A percentile compares a stretch with the other conserved stretches of the same genome.
phyloP scores from a whole-genome alignment of 345 rosid species.

The Citrus inodora region DNA sequence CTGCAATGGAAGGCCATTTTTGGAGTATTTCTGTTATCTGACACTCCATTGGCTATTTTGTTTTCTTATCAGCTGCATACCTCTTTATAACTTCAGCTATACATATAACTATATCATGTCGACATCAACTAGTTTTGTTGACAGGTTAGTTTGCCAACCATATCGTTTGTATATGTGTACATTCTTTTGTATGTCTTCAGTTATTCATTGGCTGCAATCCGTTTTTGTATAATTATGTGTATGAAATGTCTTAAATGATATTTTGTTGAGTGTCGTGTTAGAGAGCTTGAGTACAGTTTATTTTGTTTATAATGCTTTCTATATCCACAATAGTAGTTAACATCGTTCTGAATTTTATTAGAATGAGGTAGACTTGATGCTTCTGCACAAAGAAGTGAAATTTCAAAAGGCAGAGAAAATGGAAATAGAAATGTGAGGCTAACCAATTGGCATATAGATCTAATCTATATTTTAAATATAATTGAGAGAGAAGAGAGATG shows the following conservation, averaged over 20 bases:
- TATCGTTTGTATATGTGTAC: background rate
- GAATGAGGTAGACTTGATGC: background rate
- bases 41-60: slow-evolving; percentile 32
- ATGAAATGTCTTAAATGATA: background rate
- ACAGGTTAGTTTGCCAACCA: slow-evolving; percentile 60
- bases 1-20: background rate
- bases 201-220: background rate
- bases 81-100: slow-evolving; percentile 91
- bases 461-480: background rate
- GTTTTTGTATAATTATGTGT: background rate
- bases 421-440: background rate
- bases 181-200: background rate
- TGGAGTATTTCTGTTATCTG: slow-evolving; percentile 21
- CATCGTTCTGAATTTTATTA: background rate
- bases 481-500: background rate
- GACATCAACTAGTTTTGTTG: slow-evolving; percentile 83
- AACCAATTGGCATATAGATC: background rate
- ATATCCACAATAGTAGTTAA: background rate
- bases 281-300: background rate
- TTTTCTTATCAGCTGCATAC: slow-evolving; percentile 87
- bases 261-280: background rate
- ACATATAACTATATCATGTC: slow-evolving; percentile 89
- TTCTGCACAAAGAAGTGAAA: background rate
- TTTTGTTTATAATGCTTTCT: background rate
- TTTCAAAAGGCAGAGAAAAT: background rate